A percentile compares a stretch with the other conserved stretches of the same genome.
Evolutionary conservation across 2,329 filamentous ascomycete genomes (phyloP).

Genomic region (Ceratocystis lukuohia): DNA sequence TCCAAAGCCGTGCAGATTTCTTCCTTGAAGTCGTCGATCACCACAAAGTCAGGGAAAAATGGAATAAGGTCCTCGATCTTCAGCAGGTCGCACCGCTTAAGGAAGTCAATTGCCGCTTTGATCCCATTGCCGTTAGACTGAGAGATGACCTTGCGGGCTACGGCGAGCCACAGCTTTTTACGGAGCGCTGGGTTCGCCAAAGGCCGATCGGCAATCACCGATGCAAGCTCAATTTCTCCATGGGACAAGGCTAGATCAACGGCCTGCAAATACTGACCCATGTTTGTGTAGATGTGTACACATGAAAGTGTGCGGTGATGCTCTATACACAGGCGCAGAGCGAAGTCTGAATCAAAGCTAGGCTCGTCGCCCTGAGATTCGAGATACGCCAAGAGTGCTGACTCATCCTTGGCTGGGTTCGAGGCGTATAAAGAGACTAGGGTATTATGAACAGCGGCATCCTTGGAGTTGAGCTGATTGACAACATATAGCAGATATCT

Average conservation of each 20-base stretch:
- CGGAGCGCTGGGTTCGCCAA: constrained; percentile 65
- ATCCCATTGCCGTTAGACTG: constrained; percentile 59
- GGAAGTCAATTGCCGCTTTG: constrained; percentile 84
- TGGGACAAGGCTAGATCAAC: constrained; percentile 87
- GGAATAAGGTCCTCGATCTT: constrained; percentile 94
- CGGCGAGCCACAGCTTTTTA: constrained; percentile 90
- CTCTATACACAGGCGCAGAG: constrained; percentile 86
- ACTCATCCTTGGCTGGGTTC: constrained; percentile 68
- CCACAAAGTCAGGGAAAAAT: constrained; percentile 96
- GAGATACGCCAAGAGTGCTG: constrained; percentile 73
- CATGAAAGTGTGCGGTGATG: constrained; percentile 86
- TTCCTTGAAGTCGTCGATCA: constrained; percentile 98
- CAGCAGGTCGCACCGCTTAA: constrained; percentile 79
- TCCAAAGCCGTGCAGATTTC: constrained; percentile 91
- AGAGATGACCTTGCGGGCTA: constrained; percentile 86
- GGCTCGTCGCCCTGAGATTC: constrained; percentile 80
- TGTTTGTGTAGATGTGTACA: constrained; percentile 92
- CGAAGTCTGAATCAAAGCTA: constrained; percentile 89
- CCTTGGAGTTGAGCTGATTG: constrained; percentile 64
- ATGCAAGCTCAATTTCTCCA: constrained; percentile 77
- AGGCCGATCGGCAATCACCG: constrained; percentile 75
- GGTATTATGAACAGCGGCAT: constrained; percentile 90
- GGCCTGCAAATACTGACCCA: constrained; percentile 87
- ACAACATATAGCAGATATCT: constrained; percentile 90
- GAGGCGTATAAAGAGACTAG: constrained; percentile 92